These are phyloP conservation scores for Pythium rhizo-oryzae DNA, from an alignment of 352 stramenopile genomes.

Conservation along the genomic window DNA sequence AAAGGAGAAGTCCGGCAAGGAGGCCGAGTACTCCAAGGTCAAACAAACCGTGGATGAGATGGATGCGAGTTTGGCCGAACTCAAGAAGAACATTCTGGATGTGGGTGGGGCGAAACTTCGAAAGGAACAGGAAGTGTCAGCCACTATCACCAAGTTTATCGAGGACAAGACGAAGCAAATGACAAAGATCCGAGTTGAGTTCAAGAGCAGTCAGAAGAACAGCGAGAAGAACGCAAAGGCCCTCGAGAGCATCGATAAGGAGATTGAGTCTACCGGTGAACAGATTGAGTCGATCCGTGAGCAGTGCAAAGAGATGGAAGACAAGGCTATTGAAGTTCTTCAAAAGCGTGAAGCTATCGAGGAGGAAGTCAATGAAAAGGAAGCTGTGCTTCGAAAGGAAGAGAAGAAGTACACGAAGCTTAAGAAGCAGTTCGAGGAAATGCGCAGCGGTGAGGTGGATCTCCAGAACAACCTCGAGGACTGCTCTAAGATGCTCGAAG, in stretches of 20 bases:
- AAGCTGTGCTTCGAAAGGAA: conserved; percentile 75
- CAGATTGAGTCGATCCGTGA: conserved; percentile 86
- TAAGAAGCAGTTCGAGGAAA: conserved; percentile 90
- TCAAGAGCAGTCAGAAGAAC: conserved; percentile 84
- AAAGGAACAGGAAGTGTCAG: conserved; percentile 91
- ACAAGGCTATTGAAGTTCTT: conserved; percentile 91
- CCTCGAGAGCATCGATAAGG: conserved; percentile 65
- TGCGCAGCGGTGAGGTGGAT: conserved; percentile 93
- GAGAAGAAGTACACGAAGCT: conserved; percentile 84
- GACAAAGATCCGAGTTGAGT: conserved; percentile 84
- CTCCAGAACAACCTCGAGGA: conserved; percentile 93
- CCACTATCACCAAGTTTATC: conserved; percentile 84
- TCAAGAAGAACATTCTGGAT: conserved; percentile 96
- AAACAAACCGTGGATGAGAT: conserved; percentile 71
- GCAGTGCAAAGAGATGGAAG: conserved; percentile 93
- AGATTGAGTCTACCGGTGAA: conserved; percentile 71
- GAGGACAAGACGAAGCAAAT: conserved; percentile 91
- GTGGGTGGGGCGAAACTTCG: conserved; percentile 94
- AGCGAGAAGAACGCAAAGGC: conserved; percentile 67
- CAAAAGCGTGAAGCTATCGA: conserved; percentile 92
- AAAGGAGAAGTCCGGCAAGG: conserved; percentile 84
- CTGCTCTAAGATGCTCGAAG: conserved; percentile 92
- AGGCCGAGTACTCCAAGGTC: conserved; percentile 81
- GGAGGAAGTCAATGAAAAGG: conserved; percentile 86
- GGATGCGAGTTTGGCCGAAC: conserved; percentile 78